Percentiles rank a stretch among this genome's conserved stretches.
Conservation (phyloP, 345 rosid species). For the Eucalyptus coolabah region DNA sequence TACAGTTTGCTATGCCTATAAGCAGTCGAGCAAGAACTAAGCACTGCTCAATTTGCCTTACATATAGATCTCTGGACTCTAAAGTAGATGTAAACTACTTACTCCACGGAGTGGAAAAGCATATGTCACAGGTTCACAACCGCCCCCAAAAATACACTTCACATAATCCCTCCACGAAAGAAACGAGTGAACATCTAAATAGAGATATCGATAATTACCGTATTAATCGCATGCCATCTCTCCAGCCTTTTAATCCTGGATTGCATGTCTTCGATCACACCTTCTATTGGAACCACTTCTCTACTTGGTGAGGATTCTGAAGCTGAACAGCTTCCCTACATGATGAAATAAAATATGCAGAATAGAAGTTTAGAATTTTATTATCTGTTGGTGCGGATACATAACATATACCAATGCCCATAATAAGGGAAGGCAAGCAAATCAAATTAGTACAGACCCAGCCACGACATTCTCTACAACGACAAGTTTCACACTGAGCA, state of each 20-base stretch:
- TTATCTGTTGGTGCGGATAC: not conserved
- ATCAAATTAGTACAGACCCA: not conserved
- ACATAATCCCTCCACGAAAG: not conserved
- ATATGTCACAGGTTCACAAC: not conserved
- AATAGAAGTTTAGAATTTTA: not conserved
- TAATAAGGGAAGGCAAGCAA: not conserved
- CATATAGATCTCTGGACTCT: not conserved
- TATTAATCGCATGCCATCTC: slow-evolving; percentile 87
- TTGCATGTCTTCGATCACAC: slow-evolving; percentile 84
- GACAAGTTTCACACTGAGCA: not conserved
- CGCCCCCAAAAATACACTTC: not conserved
- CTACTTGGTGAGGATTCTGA: slow-evolving; percentile 76
- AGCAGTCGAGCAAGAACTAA: not conserved
- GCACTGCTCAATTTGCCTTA: not conserved
- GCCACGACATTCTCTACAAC: not conserved
- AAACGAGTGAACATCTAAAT: not conserved
- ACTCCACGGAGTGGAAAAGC: not conserved
- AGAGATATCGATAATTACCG: slow-evolving; percentile 23
- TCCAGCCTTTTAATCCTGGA: slow-evolving; percentile 79
- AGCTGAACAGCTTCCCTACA: slow-evolving; percentile 57
- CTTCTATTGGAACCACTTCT: slow-evolving; percentile 58
- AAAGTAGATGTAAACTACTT: not conserved
- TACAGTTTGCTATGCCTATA: not conserved
- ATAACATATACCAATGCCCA: not conserved
- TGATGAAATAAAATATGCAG: not conserved